Base-by-base conservation (phyloP, 2,329 filamentous ascomycete genomes). In the Pseudocercospora ulei region DNA sequence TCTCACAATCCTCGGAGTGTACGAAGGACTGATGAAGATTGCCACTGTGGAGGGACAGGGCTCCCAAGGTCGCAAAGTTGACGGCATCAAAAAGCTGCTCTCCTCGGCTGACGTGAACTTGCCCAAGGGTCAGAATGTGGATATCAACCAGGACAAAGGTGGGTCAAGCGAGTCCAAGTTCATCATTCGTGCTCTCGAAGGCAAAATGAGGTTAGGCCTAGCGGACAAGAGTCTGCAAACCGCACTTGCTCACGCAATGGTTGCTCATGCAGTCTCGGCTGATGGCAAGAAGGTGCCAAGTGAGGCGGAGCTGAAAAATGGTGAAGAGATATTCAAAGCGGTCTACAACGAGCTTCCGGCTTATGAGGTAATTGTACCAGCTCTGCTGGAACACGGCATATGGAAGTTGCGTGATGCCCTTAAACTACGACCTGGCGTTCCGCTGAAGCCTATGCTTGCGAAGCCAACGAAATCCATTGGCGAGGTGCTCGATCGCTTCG, bases 381-480 rank as follows among this genome's bases (percentile, higher is more conserved):
- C 83, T 2, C 82, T 96, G 69, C 68, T 95, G 16, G 70, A 90
- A 53, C 75, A 90, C 53, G 90, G 90, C 11, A 83, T 98, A 46
- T 75, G 80, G 65, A 78, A 86, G 23, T 66, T 98, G 7, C 74
- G 76, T 36, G 80, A 93, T 6, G 76, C 80, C 40, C 95, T 90
- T 72, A 92, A 92, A 61, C 72, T 98, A 28, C 82, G 85, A 50
- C 88, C 90, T 0, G 90, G 90, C 47, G 82, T 98, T 9, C 90
- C 90, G 0, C 70, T 98, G 42, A 98, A 98, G 63, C 90, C 90
- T 53, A 98, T 98, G 90, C 72, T 98, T 66, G 90, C 90, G 12
- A 96, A 96, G 56, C 90, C 90, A 2, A 98, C 90, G 6, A 98
- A 98, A 62, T 87, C 90, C 3, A 95, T 98, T 54, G 94, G 87